Conservation (phyloP, 805 yeast species). For the Saccharomycopsis olivae region DNA sequence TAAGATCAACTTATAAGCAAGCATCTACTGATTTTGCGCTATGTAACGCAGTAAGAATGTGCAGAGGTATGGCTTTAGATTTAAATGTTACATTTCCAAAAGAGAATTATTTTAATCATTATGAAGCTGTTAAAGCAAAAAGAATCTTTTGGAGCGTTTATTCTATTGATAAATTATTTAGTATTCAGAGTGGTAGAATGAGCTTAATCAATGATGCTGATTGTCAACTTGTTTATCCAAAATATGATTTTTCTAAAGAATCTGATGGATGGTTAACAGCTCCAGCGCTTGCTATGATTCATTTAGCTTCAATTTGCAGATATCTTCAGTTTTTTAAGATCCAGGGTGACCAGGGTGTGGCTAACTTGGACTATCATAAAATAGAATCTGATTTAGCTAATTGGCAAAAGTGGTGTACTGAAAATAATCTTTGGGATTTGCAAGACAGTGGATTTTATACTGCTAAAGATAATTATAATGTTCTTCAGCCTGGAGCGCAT, state of each 20-base stretch:
- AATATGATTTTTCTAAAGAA: slow-evolving; percentile 7
- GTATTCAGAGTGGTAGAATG: slow-evolving; percentile 19
- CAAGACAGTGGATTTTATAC: neutral
- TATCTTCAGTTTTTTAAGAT: slow-evolving; percentile 23
- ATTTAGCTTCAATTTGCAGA: slow-evolving; percentile 31
- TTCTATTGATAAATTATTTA: slow-evolving; percentile 38
- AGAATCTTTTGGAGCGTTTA: slow-evolving; percentile 48
- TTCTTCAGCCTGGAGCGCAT: neutral
- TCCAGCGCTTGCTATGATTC: slow-evolving; percentile 36
- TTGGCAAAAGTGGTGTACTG: slow-evolving; percentile 19
- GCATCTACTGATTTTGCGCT: slow-evolving; percentile 32
- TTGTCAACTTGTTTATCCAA: neutral
- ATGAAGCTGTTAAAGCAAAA: slow-evolving; percentile 35
- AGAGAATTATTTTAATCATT: slow-evolving; percentile 9
- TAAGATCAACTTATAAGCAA: slow-evolving; percentile 35
- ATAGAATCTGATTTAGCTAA: slow-evolving; percentile 17
- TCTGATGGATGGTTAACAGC: slow-evolving; percentile 40
- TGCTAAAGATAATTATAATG: neutral
- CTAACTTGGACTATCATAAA: slow-evolving; percentile 6
- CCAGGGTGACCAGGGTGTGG: slow-evolving; percentile 10
- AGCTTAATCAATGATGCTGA: neutral
- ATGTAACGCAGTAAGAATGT: slow-evolving; percentile 33
- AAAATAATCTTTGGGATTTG: slow-evolving; percentile 1
- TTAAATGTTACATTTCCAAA: neutral
- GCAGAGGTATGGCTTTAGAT: slow-evolving; percentile 35